phyloP scores from a whole-genome alignment of 805 yeast genomes.

The Millerozyma acaciae region DNA sequence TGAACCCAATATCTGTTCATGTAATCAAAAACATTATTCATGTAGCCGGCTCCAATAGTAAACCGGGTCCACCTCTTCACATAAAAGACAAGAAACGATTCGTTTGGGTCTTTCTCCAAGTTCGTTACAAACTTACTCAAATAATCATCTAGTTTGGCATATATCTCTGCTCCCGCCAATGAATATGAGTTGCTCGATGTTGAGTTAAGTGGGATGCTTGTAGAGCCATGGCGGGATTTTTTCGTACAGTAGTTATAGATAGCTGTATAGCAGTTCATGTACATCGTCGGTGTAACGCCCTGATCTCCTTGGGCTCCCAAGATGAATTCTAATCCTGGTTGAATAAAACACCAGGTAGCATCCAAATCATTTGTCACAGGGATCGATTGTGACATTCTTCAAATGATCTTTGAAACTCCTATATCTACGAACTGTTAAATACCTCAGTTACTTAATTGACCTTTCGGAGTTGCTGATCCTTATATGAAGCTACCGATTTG shows the following conservation, averaged over 20 bases:
- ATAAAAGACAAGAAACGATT: slow-evolving; percentile 74
- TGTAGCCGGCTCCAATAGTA: slow-evolving; percentile 84
- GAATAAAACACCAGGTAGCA: slow-evolving; percentile 74
- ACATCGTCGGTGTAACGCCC: slow-evolving; percentile 64
- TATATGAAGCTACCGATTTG: no score
- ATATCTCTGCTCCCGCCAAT: slow-evolving; percentile 87
- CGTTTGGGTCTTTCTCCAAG: slow-evolving; percentile 50
- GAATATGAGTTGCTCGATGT: slow-evolving; percentile 33
- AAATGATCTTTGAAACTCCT: no score
- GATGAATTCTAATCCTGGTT: slow-evolving; percentile 69
- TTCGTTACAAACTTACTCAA: slow-evolving; percentile 55
- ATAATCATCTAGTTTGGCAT: slow-evolving; percentile 65
- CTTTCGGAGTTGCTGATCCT: no score
- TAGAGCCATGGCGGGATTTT: slow-evolving; percentile 47
- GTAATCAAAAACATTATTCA: slow-evolving; percentile 92
- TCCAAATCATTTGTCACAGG: slow-evolving; percentile 60
- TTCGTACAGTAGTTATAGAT: slow-evolving; percentile 90
- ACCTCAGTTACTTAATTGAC: no score
- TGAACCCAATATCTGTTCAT: slow-evolving; percentile 97
- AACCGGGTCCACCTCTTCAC: slow-evolving; percentile 86
- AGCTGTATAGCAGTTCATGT: slow-evolving; percentile 88
- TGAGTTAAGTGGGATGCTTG: slow-evolving; percentile 10
- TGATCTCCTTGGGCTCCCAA: slow-evolving; percentile 66
- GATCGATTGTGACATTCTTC: slow-evolving; percentile 15
- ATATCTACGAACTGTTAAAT: no score